Conservation (phyloP, 2,329 filamentous ascomycete genomes). For the Magnaporthiopsis rhizophila region DNA sequence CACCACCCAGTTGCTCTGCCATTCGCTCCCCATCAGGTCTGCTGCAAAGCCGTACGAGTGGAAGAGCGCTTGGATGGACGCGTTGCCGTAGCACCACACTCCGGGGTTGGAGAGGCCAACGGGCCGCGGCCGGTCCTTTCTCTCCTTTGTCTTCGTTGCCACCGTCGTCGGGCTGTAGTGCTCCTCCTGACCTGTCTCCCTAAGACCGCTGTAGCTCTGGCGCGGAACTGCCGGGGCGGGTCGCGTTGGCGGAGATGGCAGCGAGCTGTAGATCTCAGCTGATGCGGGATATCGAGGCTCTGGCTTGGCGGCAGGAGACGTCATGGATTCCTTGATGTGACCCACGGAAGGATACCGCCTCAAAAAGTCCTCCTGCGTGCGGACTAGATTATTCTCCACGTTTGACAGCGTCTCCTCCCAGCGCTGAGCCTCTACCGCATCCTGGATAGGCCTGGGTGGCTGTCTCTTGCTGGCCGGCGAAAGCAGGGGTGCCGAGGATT, state of each 20-base stretch:
- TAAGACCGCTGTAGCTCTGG: conserved; percentile 73
- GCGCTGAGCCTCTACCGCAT: conserved; percentile 64
- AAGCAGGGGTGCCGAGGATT: not conserved
- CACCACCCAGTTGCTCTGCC: conserved; percentile 59
- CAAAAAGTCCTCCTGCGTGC: conserved; percentile 75
- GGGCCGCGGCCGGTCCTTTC: conserved; percentile 33
- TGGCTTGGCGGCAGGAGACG: conserved; percentile 25
- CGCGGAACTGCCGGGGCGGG: conserved; percentile 61
- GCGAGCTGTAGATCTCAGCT: conserved; percentile 36
- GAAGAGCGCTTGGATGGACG: conserved; percentile 76
- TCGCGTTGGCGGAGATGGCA: conserved; percentile 52
- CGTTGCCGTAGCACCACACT: conserved; percentile 87
- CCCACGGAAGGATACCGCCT: conserved; percentile 70
- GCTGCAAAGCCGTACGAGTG: conserved; percentile 62
- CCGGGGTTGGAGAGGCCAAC: conserved; percentile 69
- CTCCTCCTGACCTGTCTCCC: conserved; percentile 27
- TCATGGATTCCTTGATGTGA: conserved; percentile 53
- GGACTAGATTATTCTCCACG: conserved; percentile 47
- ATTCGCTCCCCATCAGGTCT: conserved; percentile 50
- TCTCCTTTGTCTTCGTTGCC: conserved; percentile 28
- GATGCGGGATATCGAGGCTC: conserved; percentile 12
- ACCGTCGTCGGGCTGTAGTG: conserved; percentile 32
- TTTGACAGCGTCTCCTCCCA: conserved; percentile 69
- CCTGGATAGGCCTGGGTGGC: conserved; percentile 59
- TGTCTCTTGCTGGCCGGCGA: not conserved